phyloP scores from a whole-genome alignment of 257 asterid species.

The Ehretia macrophylla region DNA sequence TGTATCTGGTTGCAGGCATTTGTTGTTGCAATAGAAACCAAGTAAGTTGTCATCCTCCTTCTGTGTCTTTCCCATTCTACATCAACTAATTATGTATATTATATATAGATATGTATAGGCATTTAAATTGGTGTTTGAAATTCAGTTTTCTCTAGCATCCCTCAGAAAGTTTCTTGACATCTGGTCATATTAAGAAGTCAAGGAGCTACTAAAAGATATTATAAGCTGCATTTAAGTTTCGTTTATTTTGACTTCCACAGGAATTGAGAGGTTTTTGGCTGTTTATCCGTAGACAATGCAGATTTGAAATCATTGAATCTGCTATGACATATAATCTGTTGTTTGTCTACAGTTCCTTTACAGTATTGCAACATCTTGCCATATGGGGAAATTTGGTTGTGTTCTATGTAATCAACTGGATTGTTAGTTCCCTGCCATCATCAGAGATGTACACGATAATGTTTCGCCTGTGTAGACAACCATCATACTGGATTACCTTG shows the following conservation, averaged over 20 bases:
- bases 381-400: conserved; percentile 96
- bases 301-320: no score
- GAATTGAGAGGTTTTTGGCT: no score
- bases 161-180: no score
- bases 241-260: no score
- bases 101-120: background rate
- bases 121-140: background rate
- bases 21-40: conserved; percentile 90
- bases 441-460: conserved; percentile 82
- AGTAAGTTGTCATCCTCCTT: conserved; percentile 46
- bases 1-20: conserved; percentile 99
- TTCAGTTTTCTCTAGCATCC: background rate
- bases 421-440: conserved; percentile 83
- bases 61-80: conserved; percentile 8
- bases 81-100: no score
- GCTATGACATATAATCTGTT: no score
- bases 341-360: conserved; percentile 60
- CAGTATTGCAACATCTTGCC: conserved; percentile 80
- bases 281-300: no score
- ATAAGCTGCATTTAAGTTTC: no score
- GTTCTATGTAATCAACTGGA: conserved; percentile 83
- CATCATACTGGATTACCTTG: conserved; percentile 88
- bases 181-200: no score
- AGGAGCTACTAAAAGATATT: no score
- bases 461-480: conserved; percentile 90